These are phyloP conservation scores for Sanghuangporus sanghuang DNA, from an alignment of 1,284 basidiomycete species.

Conservation along the genomic window DNA sequence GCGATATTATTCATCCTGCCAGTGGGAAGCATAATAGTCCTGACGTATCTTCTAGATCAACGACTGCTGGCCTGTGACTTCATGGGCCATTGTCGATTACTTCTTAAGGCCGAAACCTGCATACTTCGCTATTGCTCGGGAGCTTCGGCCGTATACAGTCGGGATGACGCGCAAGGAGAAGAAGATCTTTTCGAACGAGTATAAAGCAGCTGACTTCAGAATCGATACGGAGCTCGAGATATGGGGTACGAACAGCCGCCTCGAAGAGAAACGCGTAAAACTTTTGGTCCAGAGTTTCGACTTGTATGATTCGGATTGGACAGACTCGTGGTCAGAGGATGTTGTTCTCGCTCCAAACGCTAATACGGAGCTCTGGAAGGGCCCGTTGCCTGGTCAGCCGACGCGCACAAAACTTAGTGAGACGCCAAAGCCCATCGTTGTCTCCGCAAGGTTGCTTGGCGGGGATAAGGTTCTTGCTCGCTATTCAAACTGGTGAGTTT, in stretches of 20 bases:
- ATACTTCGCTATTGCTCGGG: conserved; percentile 65
- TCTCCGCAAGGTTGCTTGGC: conserved; percentile 71
- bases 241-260: conserved; percentile 80
- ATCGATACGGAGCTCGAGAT: conserved; percentile 67
- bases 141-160: conserved; percentile 68
- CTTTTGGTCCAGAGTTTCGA: conserved; percentile 73
- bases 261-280: conserved; percentile 48
- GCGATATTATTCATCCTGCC: not conserved
- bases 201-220: conserved; percentile 58
- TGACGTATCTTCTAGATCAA: conserved; percentile 46
- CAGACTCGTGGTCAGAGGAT: conserved; percentile 42
- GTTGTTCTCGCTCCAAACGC: conserved; percentile 64
- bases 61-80: conserved; percentile 79
- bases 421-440: conserved; percentile 60
- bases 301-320: conserved; percentile 51
- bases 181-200: conserved; percentile 50
- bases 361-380: conserved; percentile 78
- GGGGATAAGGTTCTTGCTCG: conserved; percentile 59
- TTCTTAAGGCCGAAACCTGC: conserved; percentile 75
- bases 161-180: conserved; percentile 77
- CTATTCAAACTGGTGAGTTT: conserved; percentile 68
- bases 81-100: conserved; percentile 78
- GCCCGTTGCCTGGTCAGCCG: conserved; percentile 64
- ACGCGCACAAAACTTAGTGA: conserved; percentile 61
- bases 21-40: not conserved